These are phyloP conservation scores for Rhododendron simsii DNA, from an alignment of 148 eudicot species.

Conservation along the genomic window DNA sequence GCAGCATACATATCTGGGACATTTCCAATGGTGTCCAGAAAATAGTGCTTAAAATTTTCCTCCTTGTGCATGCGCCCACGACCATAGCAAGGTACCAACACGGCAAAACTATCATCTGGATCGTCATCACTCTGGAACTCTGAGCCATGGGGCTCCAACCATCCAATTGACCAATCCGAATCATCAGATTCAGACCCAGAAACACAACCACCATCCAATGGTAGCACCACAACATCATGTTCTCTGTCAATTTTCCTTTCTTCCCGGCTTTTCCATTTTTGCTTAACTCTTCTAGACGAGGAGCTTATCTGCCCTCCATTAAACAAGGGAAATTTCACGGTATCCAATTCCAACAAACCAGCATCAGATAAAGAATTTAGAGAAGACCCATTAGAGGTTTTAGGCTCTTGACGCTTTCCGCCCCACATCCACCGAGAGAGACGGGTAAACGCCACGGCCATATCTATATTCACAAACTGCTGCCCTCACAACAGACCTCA, in stretches of 20 bases:
- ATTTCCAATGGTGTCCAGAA: slow-evolving; percentile 18
- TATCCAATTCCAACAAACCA: slow-evolving; percentile 29
- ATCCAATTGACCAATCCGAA: slow-evolving; percentile 51
- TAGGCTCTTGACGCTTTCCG: slow-evolving; percentile 29
- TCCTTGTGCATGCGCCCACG: slow-evolving; percentile 21
- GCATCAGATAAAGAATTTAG: slow-evolving; percentile 21
- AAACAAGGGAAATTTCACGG: slow-evolving; percentile 27
- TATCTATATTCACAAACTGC: slow-evolving; percentile 3
- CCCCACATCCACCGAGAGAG: slow-evolving; percentile 41
- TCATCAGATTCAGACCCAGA: slow-evolving; percentile 50
- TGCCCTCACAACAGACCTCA: not conserved
- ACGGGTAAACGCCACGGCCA: slow-evolving; percentile 29
- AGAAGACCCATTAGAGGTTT: slow-evolving; percentile 14
- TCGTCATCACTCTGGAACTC: slow-evolving; percentile 40
- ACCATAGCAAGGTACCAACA: slow-evolving; percentile 50
- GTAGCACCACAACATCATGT: slow-evolving; percentile 41
- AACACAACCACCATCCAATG: slow-evolving; percentile 46
- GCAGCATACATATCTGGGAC: slow-evolving; percentile 24
- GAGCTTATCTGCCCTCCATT: slow-evolving; percentile 16
- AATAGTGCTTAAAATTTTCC: slow-evolving; percentile 12
- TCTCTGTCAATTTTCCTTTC: slow-evolving; percentile 38
- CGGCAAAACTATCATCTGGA: slow-evolving; percentile 42
- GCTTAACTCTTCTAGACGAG: slow-evolving; percentile 28
- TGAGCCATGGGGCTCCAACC: slow-evolving; percentile 50
- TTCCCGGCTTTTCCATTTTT: slow-evolving; percentile 29